phyloP scores from a whole-genome alignment of 2,329 filamentous ascomycete species.

The Chaetomiaceae sp. region DNA sequence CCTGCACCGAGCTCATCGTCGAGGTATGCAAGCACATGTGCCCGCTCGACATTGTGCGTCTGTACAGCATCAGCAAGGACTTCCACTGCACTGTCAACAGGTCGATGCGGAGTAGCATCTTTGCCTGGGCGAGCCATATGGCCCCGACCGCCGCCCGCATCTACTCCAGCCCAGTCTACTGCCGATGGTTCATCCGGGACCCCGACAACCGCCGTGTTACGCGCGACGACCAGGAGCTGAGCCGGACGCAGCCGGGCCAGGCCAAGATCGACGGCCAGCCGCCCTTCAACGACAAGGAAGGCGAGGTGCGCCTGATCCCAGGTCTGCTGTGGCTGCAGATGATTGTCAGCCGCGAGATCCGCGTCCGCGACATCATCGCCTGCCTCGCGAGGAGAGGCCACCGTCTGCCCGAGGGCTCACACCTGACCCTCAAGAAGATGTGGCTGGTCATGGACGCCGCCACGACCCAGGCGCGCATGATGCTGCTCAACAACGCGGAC shows the following conservation, averaged over 20 bases:
- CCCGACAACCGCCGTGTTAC: constrained; percentile 45
- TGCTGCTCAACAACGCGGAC: constrained; percentile 45
- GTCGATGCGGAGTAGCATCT: constrained; percentile 55
- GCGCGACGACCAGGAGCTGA: constrained; percentile 22
- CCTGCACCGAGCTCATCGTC: constrained; percentile 48
- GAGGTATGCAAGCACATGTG: constrained; percentile 51
- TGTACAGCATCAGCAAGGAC: constrained; percentile 60
- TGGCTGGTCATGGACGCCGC: constrained; percentile 70
- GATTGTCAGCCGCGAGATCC: constrained; percentile 53
- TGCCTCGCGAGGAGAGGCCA: constrained; percentile 55
- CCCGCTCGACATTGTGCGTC: constrained; percentile 52
- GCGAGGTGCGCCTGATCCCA: constrained; percentile 49
- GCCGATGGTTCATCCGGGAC: constrained; percentile 52
- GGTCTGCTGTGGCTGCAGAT: constrained; percentile 64
- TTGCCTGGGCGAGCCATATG: constrained; percentile 48
- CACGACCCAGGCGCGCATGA: constrained; percentile 50
- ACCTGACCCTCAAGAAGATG: constrained; percentile 53
- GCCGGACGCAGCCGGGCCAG: constrained; percentile 10
- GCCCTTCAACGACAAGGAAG: constrained; percentile 13
- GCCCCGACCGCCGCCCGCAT: constrained; percentile 51
- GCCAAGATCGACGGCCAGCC: not conserved
- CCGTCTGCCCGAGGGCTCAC: constrained; percentile 46
- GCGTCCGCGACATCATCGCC: constrained; percentile 58
- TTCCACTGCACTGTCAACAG: constrained; percentile 58
- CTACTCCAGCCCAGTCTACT: constrained; percentile 60